Evolutionary conservation across 2,329 filamentous ascomycete species (phyloP).

Genomic region (Botryotinia narcissicola): DNA sequence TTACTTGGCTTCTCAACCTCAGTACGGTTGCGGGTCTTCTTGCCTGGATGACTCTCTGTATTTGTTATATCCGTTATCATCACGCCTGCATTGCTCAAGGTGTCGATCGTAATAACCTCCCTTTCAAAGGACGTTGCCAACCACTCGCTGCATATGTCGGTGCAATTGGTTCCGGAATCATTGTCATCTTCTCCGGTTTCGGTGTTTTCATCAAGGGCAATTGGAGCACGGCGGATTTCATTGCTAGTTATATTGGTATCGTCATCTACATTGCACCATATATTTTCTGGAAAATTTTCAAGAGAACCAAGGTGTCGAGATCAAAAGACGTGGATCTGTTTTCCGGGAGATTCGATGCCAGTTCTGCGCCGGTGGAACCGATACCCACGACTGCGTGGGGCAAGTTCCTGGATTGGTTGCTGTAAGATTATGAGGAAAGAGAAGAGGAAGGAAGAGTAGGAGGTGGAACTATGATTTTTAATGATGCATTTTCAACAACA

Average conservation of each 20-base stretch:
- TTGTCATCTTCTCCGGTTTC: constrained; percentile 72
- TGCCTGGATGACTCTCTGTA: constrained; percentile 59
- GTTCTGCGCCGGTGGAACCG: constrained; percentile 1
- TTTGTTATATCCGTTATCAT: constrained; percentile 59
- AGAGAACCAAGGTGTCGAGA: constrained; percentile 46
- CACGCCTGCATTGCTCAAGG: constrained; percentile 55
- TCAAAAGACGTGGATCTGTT: constrained; percentile 37
- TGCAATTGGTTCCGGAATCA: constrained; percentile 37
- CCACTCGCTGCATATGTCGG: constrained; percentile 52
- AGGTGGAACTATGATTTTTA: neutral
- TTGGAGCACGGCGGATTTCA: constrained; percentile 57
- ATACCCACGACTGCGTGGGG: constrained; percentile 12
- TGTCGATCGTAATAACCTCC: constrained; percentile 50
- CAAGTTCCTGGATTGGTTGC: constrained; percentile 10
- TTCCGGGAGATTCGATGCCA: constrained; percentile 4
- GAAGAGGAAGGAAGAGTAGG: too few relatives aligned
- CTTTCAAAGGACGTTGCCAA: constrained; percentile 54
- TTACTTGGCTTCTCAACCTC: constrained; percentile 64
- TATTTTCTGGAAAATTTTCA: constrained; percentile 53
- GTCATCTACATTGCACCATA: constrained; percentile 45
- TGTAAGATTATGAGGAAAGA: neutral
- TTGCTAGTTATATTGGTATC: constrained; percentile 58
- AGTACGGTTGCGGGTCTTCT: constrained; percentile 63
- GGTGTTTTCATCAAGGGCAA: constrained; percentile 58
- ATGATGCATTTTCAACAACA: neutral